These are phyloP conservation scores for Aspergillus ellipticus DNA, from an alignment of 495 filamentous ascomycete species.

Conservation along the genomic window DNA sequence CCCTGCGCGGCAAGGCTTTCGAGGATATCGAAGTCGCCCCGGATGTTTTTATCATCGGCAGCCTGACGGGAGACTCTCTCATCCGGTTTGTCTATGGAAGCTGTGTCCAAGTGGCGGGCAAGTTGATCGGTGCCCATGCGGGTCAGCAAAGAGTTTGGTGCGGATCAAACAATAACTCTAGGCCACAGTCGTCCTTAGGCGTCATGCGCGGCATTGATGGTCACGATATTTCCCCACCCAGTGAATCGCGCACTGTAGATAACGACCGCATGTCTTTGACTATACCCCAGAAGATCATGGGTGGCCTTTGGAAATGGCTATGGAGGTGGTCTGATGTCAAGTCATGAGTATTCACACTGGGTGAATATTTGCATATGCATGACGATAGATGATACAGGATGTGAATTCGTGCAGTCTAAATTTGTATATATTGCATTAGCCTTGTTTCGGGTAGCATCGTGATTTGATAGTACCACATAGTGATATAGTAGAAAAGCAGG, in stretches of 20 bases:
- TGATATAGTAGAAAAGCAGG: no score
- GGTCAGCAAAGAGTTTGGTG: slow-evolving; percentile 14
- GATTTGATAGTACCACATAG: not conserved
- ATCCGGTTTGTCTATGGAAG: slow-evolving; percentile 62
- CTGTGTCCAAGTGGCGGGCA: slow-evolving; percentile 56
- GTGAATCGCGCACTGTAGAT: not conserved
- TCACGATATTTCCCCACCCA: slow-evolving; percentile 29
- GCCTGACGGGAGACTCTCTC: slow-evolving; percentile 61
- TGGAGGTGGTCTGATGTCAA: not conserved
- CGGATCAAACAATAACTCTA: slow-evolving; percentile 15
- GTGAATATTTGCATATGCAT: not conserved
- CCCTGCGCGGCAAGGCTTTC: slow-evolving; percentile 52
- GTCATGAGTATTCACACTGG: not conserved
- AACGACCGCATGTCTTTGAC: not conserved
- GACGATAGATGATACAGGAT: slow-evolving; percentile 3
- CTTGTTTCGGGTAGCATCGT: not conserved
- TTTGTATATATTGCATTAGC: slow-evolving; percentile 5
- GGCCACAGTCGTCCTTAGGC: slow-evolving; percentile 21
- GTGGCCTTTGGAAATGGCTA: not conserved
- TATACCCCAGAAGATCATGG: not conserved
- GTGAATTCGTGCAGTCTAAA: not conserved
- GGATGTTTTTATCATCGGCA: slow-evolving; percentile 59
- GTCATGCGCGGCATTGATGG: slow-evolving; percentile 44
- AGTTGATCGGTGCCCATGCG: slow-evolving; percentile 36
- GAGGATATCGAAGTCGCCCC: slow-evolving; percentile 52